phyloP scores from a whole-genome alignment of 2,329 filamentous ascomycete genomes.

The Colletotrichum endophyticum region DNA sequence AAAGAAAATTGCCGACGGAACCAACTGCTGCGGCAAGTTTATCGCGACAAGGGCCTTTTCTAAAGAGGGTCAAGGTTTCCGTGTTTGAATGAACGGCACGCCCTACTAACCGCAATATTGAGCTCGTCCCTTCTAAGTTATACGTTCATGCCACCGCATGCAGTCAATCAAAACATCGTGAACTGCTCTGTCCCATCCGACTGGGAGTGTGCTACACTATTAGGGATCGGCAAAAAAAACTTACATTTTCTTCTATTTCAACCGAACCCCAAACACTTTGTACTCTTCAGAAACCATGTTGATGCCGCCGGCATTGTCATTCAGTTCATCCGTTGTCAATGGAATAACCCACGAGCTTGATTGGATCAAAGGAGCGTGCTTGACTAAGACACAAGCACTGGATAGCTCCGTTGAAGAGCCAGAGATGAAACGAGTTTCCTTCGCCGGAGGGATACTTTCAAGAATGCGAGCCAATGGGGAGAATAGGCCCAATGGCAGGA shows the following conservation, averaged over 20 bases:
- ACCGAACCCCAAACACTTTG: rapidly evolving
- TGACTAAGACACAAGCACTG: not conserved
- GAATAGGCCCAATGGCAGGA: not conserved
- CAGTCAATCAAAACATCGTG: not conserved
- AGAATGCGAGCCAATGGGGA: not conserved
- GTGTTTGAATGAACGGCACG: not conserved
- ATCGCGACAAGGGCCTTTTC: not conserved
- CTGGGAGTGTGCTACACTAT: not conserved
- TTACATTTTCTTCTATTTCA: not conserved
- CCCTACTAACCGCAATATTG: not conserved
- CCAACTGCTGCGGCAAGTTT: not conserved
- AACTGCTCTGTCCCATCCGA: not conserved
- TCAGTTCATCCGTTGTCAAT: not conserved
- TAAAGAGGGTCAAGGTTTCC: not conserved
- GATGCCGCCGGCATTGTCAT: not conserved
- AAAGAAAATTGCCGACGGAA: not conserved
- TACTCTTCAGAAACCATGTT: not conserved
- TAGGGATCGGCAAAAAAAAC: not conserved
- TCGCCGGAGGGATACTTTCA: not conserved
- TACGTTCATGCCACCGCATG: not conserved
- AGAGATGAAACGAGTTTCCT: not conserved
- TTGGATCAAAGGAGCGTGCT: rapidly evolving
- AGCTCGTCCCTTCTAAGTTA: not conserved
- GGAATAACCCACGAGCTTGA: rapidly evolving
- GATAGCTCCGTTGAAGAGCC: not conserved